These are phyloP conservation scores for Blumeria graminis DNA, from an alignment of 2,329 filamentous ascomycete genomes.

Conservation along the genomic window DNA sequence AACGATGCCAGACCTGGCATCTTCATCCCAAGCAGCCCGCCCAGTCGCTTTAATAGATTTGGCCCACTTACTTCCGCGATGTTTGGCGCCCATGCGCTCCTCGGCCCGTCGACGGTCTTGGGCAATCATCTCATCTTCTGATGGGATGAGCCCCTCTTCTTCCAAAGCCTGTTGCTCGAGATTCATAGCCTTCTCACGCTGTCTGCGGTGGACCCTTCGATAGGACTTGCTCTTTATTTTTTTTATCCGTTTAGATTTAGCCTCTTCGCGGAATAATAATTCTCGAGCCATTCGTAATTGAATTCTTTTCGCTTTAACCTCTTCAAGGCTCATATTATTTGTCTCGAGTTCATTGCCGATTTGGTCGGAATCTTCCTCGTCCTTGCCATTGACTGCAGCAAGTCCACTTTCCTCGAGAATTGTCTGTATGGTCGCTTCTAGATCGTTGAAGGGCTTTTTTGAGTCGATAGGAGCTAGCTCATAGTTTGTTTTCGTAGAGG, in stretches of 20 bases:
- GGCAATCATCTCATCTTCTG: conserved; percentile 38
- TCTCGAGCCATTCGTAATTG: conserved; percentile 63
- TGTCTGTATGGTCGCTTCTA: conserved; percentile 65
- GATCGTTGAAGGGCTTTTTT: conserved; percentile 46
- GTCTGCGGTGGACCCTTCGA: conserved; percentile 71
- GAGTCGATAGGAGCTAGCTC: conserved; percentile 40
- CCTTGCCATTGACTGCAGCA: conserved; percentile 29
- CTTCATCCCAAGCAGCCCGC: conserved; percentile 43
- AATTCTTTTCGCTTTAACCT: conserved; percentile 46
- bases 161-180: conserved; percentile 31
- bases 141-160: conserved; percentile 33
- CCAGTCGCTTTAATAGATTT: conserved; percentile 42
- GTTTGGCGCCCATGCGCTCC: conserved; percentile 45
- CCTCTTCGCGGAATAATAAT: conserved; percentile 67
- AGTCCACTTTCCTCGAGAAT: conserved; percentile 83
- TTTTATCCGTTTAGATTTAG: conserved; percentile 76
- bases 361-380: conserved; percentile 38
- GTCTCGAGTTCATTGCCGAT: conserved; percentile 45
- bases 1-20: conserved; percentile 35
- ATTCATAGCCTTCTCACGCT: conserved; percentile 33
- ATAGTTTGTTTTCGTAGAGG: conserved; percentile 31
- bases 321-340: conserved; percentile 47
- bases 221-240: conserved; percentile 98
- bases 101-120: conserved; percentile 40
- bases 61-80: conserved; percentile 48